Percentiles rank a stretch among this genome's conserved stretches.
Evolutionary conservation across 2,329 filamentous ascomycete species (phyloP).

Genomic region (Aspergillaceae sp.): DNA sequence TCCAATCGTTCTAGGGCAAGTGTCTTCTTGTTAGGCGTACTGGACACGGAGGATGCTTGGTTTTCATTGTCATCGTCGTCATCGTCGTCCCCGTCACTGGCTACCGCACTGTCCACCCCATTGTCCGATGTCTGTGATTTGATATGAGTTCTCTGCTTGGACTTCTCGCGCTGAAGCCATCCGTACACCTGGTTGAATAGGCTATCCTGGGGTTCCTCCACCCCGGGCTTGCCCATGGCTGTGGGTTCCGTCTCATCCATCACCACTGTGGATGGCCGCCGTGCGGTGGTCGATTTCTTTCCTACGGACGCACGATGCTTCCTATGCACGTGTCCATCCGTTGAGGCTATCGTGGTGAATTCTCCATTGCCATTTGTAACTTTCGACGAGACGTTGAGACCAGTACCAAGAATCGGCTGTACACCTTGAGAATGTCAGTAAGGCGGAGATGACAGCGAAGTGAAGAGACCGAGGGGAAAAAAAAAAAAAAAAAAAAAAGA

Average conservation of each 20-base stretch:
- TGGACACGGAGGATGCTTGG: conserved; percentile 4
- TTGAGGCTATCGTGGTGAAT: conserved; percentile 7
- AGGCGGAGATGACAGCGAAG: not conserved
- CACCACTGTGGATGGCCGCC: conserved; percentile 13
- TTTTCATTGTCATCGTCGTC: conserved; percentile 10
- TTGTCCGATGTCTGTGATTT: conserved; percentile 27
- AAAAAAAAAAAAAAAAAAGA: conserved; percentile 4
- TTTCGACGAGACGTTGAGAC: conserved; percentile 18
- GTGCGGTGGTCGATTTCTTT: conserved; percentile 18
- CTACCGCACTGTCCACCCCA: conserved; percentile 30
- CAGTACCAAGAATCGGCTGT: conserved; percentile 18
- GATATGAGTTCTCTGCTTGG: conserved; percentile 50
- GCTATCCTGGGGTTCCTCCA: conserved; percentile 26
- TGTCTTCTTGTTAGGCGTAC: conserved; percentile 57
- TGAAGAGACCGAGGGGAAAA: conserved; percentile 1
- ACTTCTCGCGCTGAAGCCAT: conserved; percentile 76
- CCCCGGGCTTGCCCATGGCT: conserved; percentile 8
- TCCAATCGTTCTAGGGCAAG: conserved; percentile 74
- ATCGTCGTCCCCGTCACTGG: conserved; percentile 17
- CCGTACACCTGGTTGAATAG: conserved; percentile 66
- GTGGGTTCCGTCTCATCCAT: conserved; percentile 14
- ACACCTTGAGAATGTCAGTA: conserved; percentile 12
- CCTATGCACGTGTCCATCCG: conserved; percentile 17
- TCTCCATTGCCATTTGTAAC: conserved; percentile 11
- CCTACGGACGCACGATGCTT: conserved; percentile 20